These are phyloP conservation scores for Tulasnella calospora DNA, from an alignment of 768 basidiomycete genomes.

Conservation along the genomic window DNA sequence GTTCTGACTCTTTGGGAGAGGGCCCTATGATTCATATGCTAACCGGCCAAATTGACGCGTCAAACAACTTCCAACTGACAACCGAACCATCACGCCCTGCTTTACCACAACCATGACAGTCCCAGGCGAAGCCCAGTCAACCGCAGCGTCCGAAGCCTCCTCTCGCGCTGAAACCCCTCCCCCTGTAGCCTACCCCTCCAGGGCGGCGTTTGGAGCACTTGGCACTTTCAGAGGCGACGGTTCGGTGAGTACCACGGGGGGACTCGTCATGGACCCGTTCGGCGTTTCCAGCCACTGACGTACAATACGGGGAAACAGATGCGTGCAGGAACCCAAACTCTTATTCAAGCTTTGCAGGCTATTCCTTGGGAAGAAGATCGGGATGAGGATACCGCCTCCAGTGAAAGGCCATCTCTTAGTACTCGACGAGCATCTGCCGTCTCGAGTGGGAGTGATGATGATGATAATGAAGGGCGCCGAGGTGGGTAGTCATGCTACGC, in stretches of 20 bases:
- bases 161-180: slow-evolving; percentile 34
- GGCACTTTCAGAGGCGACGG: slow-evolving; percentile 57
- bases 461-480: slow-evolving; percentile 36
- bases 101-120: not conserved
- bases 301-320: slow-evolving; percentile 47
- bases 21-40: not conserved
- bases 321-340: slow-evolving; percentile 80
- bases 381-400: slow-evolving; percentile 63
- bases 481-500: not conserved
- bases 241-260: slow-evolving; percentile 51
- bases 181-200: slow-evolving; percentile 35
- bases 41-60: slow-evolving; percentile 5
- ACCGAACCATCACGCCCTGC: not conserved
- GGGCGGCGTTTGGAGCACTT: slow-evolving; percentile 41
- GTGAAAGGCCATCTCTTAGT: not conserved
- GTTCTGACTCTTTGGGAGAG: not conserved
- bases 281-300: not conserved
- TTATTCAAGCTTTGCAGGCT: slow-evolving; percentile 83
- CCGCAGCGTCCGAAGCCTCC: slow-evolving; percentile 33
- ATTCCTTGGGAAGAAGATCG: slow-evolving; percentile 69
- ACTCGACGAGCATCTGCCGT: not conserved
- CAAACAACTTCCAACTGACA: not conserved
- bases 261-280: not conserved
- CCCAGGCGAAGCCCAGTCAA: slow-evolving; percentile 29
- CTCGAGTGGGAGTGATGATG: slow-evolving; percentile 52